Percentiles rank a stretch among this genome's conserved stretches.
Evolutionary conservation across 495 filamentous ascomycete genomes (phyloP).

Genomic region (Neurospora tetrasperma): DNA sequence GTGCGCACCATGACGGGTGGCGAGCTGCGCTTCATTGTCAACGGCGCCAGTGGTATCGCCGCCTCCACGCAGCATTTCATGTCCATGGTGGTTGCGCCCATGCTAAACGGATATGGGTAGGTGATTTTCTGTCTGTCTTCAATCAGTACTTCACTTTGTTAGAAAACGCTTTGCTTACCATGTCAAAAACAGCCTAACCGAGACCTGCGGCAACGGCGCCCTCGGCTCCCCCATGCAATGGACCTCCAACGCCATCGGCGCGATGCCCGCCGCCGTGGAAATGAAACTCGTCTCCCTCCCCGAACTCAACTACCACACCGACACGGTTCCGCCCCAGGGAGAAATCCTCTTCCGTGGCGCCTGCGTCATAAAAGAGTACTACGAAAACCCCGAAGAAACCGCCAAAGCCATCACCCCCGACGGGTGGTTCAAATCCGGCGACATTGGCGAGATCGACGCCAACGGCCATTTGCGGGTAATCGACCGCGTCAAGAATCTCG

Average conservation of each 20-base stretch:
- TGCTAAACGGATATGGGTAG: constrained; percentile 66
- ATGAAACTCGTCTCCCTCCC: constrained; percentile 69
- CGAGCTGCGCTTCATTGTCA: constrained; percentile 57
- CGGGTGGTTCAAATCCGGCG: constrained; percentile 89
- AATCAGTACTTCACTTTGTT: too few species aligned
- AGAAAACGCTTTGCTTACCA: too few species aligned
- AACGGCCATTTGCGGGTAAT: constrained; percentile 75
- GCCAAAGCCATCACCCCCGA: constrained; percentile 67
- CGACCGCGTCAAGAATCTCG: constrained; percentile 82
- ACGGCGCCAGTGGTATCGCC: constrained; percentile 78
- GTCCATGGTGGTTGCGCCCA: constrained; percentile 60
- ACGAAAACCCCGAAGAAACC: constrained; percentile 73
- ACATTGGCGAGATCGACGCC: constrained; percentile 66
- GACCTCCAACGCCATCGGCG: constrained; percentile 63
- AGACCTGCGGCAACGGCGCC: constrained; percentile 65
- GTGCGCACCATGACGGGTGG: constrained; percentile 67
- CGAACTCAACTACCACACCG: constrained; percentile 74
- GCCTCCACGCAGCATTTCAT: constrained; percentile 68
- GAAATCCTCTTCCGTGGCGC: constrained; percentile 71
- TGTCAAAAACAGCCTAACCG: constrained; percentile 49
- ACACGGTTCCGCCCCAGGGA: constrained; percentile 70
- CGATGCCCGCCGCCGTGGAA: constrained; percentile 51
- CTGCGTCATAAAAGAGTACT: constrained; percentile 65
- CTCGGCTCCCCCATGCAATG: constrained; percentile 61
- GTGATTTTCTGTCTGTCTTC: too few species aligned